phyloP scores from a whole-genome alignment of 2,329 filamentous ascomycete species.

The Catunica adiposa region DNA sequence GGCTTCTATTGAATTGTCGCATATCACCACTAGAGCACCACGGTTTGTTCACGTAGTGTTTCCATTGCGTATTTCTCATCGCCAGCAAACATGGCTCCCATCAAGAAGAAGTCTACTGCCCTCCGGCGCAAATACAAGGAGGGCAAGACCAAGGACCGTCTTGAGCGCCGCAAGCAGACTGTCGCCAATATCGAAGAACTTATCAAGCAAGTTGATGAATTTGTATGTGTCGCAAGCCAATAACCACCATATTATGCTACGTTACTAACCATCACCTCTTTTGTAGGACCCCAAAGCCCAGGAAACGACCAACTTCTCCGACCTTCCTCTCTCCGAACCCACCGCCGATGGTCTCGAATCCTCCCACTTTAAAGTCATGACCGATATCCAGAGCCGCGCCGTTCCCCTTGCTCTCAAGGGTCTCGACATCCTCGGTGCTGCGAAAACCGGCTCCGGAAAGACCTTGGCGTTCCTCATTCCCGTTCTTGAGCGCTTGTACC shows the following conservation, averaged over 20 bases:
- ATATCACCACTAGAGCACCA: no score
- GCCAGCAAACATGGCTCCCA: conserved; percentile 7
- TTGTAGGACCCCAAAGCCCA: conserved; percentile 45
- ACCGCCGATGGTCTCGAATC: conserved; percentile 66
- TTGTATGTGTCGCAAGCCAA: conserved; percentile 20
- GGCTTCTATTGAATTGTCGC: no score
- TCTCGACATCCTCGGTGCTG: conserved; percentile 76
- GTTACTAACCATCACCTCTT: neutral
- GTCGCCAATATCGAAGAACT: conserved; percentile 26
- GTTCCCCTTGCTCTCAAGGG: conserved; percentile 76
- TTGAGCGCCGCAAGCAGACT: conserved; percentile 23
- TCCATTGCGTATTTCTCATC: neutral
- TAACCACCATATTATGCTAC: neutral
- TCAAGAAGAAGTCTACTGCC: conserved; percentile 8
- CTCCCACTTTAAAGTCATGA: conserved; percentile 78
- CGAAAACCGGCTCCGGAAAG: conserved; percentile 91
- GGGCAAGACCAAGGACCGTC: conserved; percentile 14
- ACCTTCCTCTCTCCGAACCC: conserved; percentile 70
- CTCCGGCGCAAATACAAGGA: conserved; percentile 13
- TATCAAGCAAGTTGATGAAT: conserved; percentile 25
- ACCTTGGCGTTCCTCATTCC: conserved; percentile 86
- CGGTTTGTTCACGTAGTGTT: neutral
- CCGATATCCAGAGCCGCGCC: conserved; percentile 81
- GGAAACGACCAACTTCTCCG: conserved; percentile 52
- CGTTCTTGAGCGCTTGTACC: conserved; percentile 81